These are phyloP conservation scores for Polychaeton citri DNA, from an alignment of 2,329 filamentous ascomycete genomes.

Conservation along the genomic window DNA sequence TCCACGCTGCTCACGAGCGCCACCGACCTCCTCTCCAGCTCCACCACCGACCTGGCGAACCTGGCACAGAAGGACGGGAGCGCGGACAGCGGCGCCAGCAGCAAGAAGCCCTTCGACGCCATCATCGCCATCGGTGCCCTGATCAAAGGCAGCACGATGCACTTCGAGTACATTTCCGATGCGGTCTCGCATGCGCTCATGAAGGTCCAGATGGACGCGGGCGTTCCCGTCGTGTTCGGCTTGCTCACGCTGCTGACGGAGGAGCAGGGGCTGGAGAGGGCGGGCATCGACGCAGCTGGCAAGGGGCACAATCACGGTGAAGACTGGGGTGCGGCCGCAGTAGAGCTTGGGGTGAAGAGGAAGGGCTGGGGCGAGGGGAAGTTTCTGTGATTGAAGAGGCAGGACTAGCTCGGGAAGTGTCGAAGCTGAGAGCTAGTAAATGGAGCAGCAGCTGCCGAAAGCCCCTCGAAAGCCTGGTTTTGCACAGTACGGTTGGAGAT, in stretches of 20 bases:
- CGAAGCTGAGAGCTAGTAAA: too few relatives aligned
- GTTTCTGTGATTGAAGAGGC: slow-evolving; percentile 33
- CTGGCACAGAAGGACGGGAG: slow-evolving; percentile 15
- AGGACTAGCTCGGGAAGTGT: too few relatives aligned
- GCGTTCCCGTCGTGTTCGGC: slow-evolving; percentile 83
- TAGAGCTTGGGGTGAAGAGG: slow-evolving; percentile 84
- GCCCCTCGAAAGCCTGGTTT: too few relatives aligned
- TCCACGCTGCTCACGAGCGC: slow-evolving; percentile 51
- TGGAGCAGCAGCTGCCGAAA: too few relatives aligned
- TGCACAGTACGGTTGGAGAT: too few relatives aligned
- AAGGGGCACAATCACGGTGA: slow-evolving; percentile 80
- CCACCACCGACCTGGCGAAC: slow-evolving; percentile 53
- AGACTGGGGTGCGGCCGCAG: slow-evolving; percentile 89
- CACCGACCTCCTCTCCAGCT: slow-evolving; percentile 61
- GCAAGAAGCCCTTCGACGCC: slow-evolving; percentile 64
- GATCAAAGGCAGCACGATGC: slow-evolving; percentile 98
- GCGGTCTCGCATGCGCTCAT: slow-evolving; percentile 84
- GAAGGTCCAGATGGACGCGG: slow-evolving; percentile 80
- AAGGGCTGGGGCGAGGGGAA: slow-evolving; percentile 67
- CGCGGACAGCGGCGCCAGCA: slow-evolving; percentile 20
- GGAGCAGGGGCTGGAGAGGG: slow-evolving; percentile 73
- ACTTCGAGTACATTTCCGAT: slow-evolving; percentile 97
- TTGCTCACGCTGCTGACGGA: slow-evolving; percentile 80
- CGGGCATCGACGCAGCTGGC: slow-evolving; percentile 46
- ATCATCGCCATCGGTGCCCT: slow-evolving; percentile 90